phyloP scores from a whole-genome alignment of 345 rosid genomes.

The Populus deltoides region DNA sequence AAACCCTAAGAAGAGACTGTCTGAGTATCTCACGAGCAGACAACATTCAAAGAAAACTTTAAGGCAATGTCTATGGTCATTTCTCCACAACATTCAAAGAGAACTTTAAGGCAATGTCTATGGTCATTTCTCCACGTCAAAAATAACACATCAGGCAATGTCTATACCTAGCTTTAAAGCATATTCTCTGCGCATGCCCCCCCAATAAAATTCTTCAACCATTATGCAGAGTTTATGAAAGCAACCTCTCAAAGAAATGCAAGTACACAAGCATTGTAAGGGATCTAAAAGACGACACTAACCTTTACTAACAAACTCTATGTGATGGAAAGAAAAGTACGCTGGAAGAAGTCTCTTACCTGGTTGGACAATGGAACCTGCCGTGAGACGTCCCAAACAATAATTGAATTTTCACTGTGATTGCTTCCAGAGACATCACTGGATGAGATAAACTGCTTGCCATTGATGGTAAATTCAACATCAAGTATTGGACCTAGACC shows the following conservation, averaged over 20 bases:
- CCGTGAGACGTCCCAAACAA: constrained; percentile 71
- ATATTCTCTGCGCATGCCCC: too few species aligned
- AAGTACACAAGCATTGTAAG: not conserved
- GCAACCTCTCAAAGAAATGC: not conserved
- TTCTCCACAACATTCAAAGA: not conserved
- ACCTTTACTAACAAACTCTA: not conserved
- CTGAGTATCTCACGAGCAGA: not conserved
- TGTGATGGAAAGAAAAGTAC: constrained; percentile 5
- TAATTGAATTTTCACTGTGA: constrained; percentile 70
- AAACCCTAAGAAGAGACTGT: not conserved
- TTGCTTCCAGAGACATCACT: constrained; percentile 73
- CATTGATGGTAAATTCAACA: constrained; percentile 59
- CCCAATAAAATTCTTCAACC: not conserved
- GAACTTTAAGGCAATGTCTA: not conserved
- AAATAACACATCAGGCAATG: not conserved
- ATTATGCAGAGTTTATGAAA: not conserved
- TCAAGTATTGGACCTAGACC: constrained; percentile 76
- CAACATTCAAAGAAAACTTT: not conserved
- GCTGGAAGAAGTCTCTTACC: constrained; percentile 38
- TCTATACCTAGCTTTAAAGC: too few species aligned
- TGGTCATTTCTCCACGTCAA: not conserved
- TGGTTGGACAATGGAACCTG: constrained; percentile 83
- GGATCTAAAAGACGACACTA: not conserved
- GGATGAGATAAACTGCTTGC: constrained; percentile 71
- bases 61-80: not conserved